phyloP scores from a whole-genome alignment of 2,329 filamentous ascomycete genomes.

The Microsporum ferrugineum region DNA sequence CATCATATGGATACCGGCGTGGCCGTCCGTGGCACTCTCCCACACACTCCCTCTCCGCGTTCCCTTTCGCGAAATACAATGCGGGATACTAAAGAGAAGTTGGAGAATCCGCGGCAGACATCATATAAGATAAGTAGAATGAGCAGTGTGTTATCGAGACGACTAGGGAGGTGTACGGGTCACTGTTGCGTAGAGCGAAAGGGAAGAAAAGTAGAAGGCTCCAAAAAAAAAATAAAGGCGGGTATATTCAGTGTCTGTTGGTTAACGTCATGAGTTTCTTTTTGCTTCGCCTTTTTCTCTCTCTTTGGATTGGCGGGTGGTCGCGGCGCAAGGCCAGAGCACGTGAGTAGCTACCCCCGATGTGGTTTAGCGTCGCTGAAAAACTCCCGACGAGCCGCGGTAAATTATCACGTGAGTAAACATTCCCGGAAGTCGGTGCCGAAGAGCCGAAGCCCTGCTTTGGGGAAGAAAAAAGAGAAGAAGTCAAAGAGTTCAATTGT shows the following conservation, averaged over 20 bases:
- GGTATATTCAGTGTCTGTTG: not conserved
- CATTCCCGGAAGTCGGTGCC: not conserved
- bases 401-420: not conserved
- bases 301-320: not conserved
- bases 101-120: not conserved
- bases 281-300: not conserved
- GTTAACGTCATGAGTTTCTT: constrained; percentile 5
- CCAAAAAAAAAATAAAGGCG: not conserved
- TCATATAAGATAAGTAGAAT: not conserved
- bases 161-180: too few relatives aligned
- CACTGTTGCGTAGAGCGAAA: not conserved
- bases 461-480: not conserved
- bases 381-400: constrained; percentile 1
- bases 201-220: not conserved
- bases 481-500: not conserved
- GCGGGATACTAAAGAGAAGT: not conserved
- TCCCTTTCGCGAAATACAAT: not conserved
- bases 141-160: not conserved
- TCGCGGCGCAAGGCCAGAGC: not conserved
- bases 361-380: not conserved
- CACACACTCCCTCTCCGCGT: not conserved
- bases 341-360: not conserved
- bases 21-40: not conserved
- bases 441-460: not conserved
- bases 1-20: not conserved